These are phyloP conservation scores for Leishmania amazonensis DNA, from an alignment of 208 protist genomes.

Conservation along the genomic window DNA sequence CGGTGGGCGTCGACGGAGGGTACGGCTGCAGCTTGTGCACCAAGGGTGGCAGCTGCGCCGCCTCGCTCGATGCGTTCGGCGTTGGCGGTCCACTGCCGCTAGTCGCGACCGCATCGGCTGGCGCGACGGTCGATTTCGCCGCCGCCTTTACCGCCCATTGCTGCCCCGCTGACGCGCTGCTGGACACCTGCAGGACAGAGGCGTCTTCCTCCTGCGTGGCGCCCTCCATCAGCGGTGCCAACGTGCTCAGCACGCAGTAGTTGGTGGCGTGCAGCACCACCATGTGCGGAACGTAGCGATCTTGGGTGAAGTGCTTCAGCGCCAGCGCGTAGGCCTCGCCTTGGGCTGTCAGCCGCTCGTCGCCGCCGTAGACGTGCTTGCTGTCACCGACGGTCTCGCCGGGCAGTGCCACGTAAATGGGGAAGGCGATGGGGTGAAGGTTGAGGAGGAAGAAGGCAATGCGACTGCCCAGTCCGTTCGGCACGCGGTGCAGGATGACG, in stretches of 20 bases:
- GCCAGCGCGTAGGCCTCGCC: slow-evolving; percentile 69
- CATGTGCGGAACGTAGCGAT: slow-evolving; percentile 85
- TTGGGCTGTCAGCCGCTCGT: slow-evolving; percentile 65
- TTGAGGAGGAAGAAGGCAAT: slow-evolving; percentile 91
- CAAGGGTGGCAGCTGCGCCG: background rate
- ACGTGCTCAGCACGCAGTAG: slow-evolving; percentile 64
- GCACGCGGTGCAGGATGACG: slow-evolving; percentile 79
- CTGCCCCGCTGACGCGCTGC: background rate
- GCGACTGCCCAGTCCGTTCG: slow-evolving; percentile 69
- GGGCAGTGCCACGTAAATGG: slow-evolving; percentile 83
- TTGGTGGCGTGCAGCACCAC: slow-evolving; percentile 88
- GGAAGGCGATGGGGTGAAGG: slow-evolving; percentile 85
- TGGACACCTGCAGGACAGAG: background rate
- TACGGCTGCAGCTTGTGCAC: slow-evolving; percentile 1
- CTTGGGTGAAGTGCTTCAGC: slow-evolving; percentile 78
- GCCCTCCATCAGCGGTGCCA: slow-evolving; percentile 62
- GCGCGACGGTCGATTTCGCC: background rate
- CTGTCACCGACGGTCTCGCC: slow-evolving; percentile 77
- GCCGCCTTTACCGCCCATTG: background rate
- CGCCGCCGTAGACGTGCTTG: slow-evolving; percentile 75
- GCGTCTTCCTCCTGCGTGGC: slow-evolving; percentile 21
- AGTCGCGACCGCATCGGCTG: background rate
- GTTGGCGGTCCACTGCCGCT: background rate
- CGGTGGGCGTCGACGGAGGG: slow-evolving; percentile 10
- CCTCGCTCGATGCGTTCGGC: background rate